Evolutionary conservation across 768 basidiomycete genomes (phyloP), one percentile per base, ranked within the genome.

Genomic region (Boletus speciosus): DNA sequence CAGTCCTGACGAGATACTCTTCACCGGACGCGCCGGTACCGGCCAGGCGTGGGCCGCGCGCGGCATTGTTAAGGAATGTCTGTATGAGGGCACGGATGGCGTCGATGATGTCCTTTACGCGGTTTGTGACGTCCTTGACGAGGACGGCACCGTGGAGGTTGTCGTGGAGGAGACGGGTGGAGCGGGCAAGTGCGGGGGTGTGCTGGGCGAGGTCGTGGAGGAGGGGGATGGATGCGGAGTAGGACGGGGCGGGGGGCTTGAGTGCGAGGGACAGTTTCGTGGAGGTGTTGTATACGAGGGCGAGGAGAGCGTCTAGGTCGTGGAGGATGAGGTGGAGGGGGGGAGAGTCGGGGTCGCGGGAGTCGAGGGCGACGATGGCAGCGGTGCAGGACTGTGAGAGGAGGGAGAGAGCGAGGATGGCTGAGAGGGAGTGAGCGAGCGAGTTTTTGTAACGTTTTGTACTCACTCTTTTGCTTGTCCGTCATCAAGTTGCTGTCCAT

Each of bases 221-320:
- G 23, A 84, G 75, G 8, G 74, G 57, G 12, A 80, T 60, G 12
- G 82, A 73, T 1, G 85, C 80, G 3, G 73, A 62, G 61, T 81
- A 78, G 5, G 82, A 72, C 1, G 82, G 82, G 1, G 76, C 72
- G 4, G 80, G 67, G 6, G 85, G 83, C 40, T 84, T 87, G 47
- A 87, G 74, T 1, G 79, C 74, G 34, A 90, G 76, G 5, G 87
- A 74, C 25, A 86, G 66, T 62, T 85, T 88, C 19, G 85, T 88
- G 5, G 79, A 71, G 31, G 78, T 70, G 21, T 73, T 67, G 65
- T 85, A 74, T n/a, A 88, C 62, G 57, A 87, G 74, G 5, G 81
- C 72, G 42, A 88, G 74, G 35, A 88, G 69, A 2, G 82, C 78
- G 21, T 82, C 53, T 16, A 85, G 68, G 63, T 90, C 88, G 34